Percentiles rank a stretch among this genome's conserved stretches.
Evolutionary conservation across 2,329 filamentous ascomycete species (phyloP).

Genomic region (Phyllosticta paracitricarpa): DNA sequence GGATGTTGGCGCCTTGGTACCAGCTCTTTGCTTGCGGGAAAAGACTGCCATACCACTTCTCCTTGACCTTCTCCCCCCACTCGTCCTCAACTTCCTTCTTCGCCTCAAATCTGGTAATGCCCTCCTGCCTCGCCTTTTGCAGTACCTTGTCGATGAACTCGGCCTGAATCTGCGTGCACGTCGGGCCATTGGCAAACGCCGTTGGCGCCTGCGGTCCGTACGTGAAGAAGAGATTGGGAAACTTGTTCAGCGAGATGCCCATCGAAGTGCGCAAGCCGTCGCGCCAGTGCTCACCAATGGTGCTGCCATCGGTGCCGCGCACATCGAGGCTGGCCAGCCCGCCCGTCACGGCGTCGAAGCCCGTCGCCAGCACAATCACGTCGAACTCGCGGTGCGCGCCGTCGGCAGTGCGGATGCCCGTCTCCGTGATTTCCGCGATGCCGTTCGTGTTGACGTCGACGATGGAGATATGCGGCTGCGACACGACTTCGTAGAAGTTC

Average conservation of each 20-base stretch:
- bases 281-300: not conserved
- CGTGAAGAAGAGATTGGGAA: slow-evolving; percentile 32
- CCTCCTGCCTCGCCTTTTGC: slow-evolving; percentile 26
- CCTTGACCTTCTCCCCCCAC: slow-evolving; percentile 24
- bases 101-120: slow-evolving; percentile 31
- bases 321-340: not conserved
- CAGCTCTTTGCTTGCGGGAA: slow-evolving; percentile 21
- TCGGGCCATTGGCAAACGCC: slow-evolving; percentile 37
- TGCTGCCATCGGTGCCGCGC: not conserved
- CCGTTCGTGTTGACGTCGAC: slow-evolving; percentile 28
- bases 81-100: slow-evolving; percentile 32
- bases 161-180: slow-evolving; percentile 35
- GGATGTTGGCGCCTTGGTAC: slow-evolving; percentile 32
- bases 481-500: slow-evolving; percentile 31
- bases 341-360: slow-evolving; percentile 34
- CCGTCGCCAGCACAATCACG: slow-evolving; percentile 39
- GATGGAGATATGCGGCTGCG: slow-evolving; percentile 38
- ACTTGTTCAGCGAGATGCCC: slow-evolving; percentile 17
- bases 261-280: not conserved
- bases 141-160: slow-evolving; percentile 37
- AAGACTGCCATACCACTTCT: slow-evolving; percentile 20
- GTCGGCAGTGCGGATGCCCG: slow-evolving; percentile 39
- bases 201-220: slow-evolving; percentile 39
- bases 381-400: slow-evolving; percentile 45
- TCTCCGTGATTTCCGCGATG: slow-evolving; percentile 38